Conservation (phyloP, 768 basidiomycete species). For the Tephrocybe sp. region DNA sequence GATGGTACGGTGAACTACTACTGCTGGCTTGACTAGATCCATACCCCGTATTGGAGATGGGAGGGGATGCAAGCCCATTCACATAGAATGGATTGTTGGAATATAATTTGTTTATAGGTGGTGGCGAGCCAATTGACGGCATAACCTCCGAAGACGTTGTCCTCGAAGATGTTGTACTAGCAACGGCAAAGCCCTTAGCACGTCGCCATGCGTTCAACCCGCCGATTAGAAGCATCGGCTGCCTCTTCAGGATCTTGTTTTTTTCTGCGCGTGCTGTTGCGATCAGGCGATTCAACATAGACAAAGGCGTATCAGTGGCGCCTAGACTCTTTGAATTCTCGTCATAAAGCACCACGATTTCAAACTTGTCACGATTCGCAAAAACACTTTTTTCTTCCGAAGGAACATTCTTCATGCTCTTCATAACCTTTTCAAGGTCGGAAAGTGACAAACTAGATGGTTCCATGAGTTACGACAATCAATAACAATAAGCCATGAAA, state of each 20-base stretch:
- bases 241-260: slow-evolving; percentile 62
- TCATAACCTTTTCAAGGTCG: slow-evolving; percentile 71
- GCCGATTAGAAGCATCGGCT: slow-evolving; percentile 82
- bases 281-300: slow-evolving; percentile 63
- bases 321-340: slow-evolving; percentile 52
- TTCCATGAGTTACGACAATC: slow-evolving; percentile 5
- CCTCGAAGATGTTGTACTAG: slow-evolving; percentile 15
- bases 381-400: slow-evolving; percentile 73
- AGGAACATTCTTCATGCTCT: slow-evolving; percentile 68
- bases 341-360: slow-evolving; percentile 87
- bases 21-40: slow-evolving; percentile 12
- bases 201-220: slow-evolving; percentile 81
- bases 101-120: slow-evolving; percentile 23
- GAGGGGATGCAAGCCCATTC: slow-evolving; percentile 15
- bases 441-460: slow-evolving; percentile 56
- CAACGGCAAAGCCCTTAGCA: slow-evolving; percentile 40
- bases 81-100: slow-evolving; percentile 26
- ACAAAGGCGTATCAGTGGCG: slow-evolving; percentile 48
- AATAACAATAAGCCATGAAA: slow-evolving; percentile 13
- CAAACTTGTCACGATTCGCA: slow-evolving; percentile 81
- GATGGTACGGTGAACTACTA: slow-evolving; percentile 20
- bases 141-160: slow-evolving; percentile 7
- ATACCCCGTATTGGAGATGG: slow-evolving; percentile 19
- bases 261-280: slow-evolving; percentile 44
- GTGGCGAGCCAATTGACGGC: slow-evolving; percentile 9